phyloP scores from a whole-genome alignment of 2,329 filamentous ascomycete species.

The Fusarium torreyae region DNA sequence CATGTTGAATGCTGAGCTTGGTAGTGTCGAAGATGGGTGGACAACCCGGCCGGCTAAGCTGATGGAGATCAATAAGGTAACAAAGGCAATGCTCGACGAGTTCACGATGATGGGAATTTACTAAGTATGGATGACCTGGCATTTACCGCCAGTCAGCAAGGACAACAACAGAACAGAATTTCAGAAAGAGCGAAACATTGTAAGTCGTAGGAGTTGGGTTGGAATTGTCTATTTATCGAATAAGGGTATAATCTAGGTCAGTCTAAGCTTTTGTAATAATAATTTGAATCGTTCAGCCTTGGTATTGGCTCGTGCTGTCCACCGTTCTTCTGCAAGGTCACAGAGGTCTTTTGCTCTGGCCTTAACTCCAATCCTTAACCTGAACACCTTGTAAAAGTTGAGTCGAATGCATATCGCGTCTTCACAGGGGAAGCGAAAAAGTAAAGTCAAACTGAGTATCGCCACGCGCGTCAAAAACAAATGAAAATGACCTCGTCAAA shows the following conservation, averaged over 20 bases:
- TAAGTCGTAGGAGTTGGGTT: constrained; percentile 3
- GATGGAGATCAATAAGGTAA: constrained; percentile 37
- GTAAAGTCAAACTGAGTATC: constrained; percentile 48
- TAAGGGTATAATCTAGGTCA: constrained; percentile 41
- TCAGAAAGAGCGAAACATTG: not conserved
- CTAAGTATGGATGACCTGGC: constrained; percentile 5
- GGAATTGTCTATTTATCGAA: not conserved
- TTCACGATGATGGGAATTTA: constrained; percentile 46
- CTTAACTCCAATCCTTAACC: constrained; percentile 9
- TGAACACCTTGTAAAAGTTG: constrained; percentile 28
- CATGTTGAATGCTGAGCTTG: constrained; percentile 49
- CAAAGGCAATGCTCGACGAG: constrained; percentile 44
- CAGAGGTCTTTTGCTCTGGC: constrained; percentile 1
- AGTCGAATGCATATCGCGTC: constrained; percentile 11
- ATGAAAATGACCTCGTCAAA: constrained; percentile 31
- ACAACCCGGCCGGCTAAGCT: constrained; percentile 42
- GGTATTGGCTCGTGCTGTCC: not conserved
- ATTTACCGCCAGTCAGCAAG: not conserved
- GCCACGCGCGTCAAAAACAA: constrained; percentile 44
- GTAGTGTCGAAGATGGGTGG: constrained; percentile 43
- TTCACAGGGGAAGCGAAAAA: constrained; percentile 39
- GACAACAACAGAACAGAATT: not conserved
- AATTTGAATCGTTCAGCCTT: constrained; percentile 6
- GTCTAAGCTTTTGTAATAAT: constrained; percentile 27
- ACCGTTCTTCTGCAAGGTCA: constrained; percentile 1